These are phyloP conservation scores for Candida maris DNA, from an alignment of 805 yeast genomes.

Conservation along the genomic window DNA sequence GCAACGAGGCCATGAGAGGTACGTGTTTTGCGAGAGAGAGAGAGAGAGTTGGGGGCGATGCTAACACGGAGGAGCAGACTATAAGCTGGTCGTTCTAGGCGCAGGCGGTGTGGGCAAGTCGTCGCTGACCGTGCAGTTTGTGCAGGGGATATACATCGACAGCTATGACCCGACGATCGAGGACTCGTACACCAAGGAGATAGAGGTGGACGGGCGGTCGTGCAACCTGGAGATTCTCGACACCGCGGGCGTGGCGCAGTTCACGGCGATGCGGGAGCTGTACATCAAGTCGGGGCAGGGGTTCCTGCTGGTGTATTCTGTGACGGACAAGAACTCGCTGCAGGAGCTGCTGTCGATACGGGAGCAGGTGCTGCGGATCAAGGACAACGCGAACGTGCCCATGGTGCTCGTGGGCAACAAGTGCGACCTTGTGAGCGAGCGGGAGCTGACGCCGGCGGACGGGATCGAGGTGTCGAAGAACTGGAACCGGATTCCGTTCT, in stretches of 20 bases:
- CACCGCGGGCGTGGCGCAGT: constrained; percentile 75
- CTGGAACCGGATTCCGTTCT: constrained; percentile 89
- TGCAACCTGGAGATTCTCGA: constrained; percentile 77
- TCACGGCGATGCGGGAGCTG: constrained; percentile 90
- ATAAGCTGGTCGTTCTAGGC: constrained; percentile 87
- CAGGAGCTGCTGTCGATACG: constrained; percentile 74
- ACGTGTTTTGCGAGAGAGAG: no score
- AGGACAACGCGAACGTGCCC: constrained; percentile 74
- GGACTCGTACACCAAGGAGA: constrained; percentile 87
- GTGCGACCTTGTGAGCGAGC: constrained; percentile 73
- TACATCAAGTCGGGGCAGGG: constrained; percentile 87
- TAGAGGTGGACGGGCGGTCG: constrained; percentile 82
- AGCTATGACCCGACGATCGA: constrained; percentile 96
- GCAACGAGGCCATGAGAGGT: no score
- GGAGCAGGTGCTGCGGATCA: constrained; percentile 80
- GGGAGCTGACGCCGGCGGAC: constrained; percentile 74
- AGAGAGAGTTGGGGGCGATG: no score
- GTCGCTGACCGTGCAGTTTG: constrained; percentile 87
- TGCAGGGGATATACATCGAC: constrained; percentile 85
- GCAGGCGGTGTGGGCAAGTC: constrained; percentile 98
- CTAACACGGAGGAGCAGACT: constrained; percentile 47
- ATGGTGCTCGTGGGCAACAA: constrained; percentile 91
- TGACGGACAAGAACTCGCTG: constrained; percentile 60
- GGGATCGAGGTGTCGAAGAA: constrained; percentile 79
- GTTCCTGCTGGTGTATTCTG: constrained; percentile 54